Evolutionary conservation across 176 grass and related monocot species (phyloP), one percentile per base, ranked within the genome.

Genomic region (Rhipidocladum racemiflorum): DNA sequence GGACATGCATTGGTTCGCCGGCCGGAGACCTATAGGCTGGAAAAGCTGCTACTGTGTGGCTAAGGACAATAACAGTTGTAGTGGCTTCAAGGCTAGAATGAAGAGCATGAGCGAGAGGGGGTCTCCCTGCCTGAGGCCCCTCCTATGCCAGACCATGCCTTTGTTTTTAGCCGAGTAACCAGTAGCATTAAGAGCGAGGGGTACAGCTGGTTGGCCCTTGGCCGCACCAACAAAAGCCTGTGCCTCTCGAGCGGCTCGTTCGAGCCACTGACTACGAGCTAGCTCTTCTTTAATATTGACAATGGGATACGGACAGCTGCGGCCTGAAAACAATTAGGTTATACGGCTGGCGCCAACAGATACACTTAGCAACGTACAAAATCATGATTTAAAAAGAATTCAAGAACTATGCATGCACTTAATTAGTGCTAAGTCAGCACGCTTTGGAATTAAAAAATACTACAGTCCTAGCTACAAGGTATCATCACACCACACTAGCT

Each of bases 401-500:
- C 10, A 60, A 60, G 9, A 1, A 13, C 24, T 14, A 0, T 60
- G 11, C 24, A 14, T 14, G 67, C 40, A 45, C 67, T 25, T 44
- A 25, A 23, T 59, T 59, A 59, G 57, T 77, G 75, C 57, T 61
- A 77, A 77, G 39, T 43, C 45, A 62, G 57, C 55, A 45, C 57
- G 13, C 24, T 61, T 32, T 11, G 61, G 59, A 13, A 77, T 21
- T 46, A 63, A 63, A 32, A 70, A 77, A 38, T 42, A 77, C 74
- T 42, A 77, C 74, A 62, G 6, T 18, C 14, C 56, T 42, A 30
- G 15, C 38, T 20, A 30, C 38, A 43, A 63, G 17, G 25, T 39
- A 77, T 32, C 42, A n/a, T 46, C 75, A 63, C 75, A 64, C 34
- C 75, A 64, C 42, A 78, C 40, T 76, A 61, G 75, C 27, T 76